These are phyloP conservation scores for Xylaria arbuscula DNA, from an alignment of 2,329 filamentous ascomycete species.

Conservation along the genomic window DNA sequence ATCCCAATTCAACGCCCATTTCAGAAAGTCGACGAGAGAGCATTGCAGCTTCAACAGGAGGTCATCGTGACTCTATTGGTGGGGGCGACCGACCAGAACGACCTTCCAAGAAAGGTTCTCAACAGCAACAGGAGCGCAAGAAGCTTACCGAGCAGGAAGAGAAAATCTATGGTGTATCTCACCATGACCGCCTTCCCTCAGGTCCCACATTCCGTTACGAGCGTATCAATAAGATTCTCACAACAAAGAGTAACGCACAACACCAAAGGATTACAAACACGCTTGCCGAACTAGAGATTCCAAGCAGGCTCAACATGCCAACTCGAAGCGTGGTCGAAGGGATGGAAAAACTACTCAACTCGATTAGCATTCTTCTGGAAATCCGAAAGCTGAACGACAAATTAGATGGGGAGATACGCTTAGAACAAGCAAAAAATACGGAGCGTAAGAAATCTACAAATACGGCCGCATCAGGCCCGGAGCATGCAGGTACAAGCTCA, in stretches of 20 bases:
- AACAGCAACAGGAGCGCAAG: constrained; percentile 67
- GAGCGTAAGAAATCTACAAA: constrained; percentile 59
- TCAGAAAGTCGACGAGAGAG: constrained; percentile 64
- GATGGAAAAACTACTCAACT: constrained; percentile 76
- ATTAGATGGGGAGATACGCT: constrained; percentile 75
- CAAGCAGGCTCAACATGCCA: constrained; percentile 76
- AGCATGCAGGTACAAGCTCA: neutral
- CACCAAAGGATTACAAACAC: constrained; percentile 79
- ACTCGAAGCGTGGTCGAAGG: constrained; percentile 76
- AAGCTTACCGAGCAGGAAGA: constrained; percentile 81
- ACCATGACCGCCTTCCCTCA: constrained; percentile 84
- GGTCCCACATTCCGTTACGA: constrained; percentile 93
- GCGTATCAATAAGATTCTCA: constrained; percentile 80
- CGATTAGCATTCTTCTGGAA: constrained; percentile 76
- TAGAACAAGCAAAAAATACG: constrained; percentile 67
- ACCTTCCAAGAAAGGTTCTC: constrained; percentile 62
- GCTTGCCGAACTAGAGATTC: constrained; percentile 77
- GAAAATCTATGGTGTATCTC: constrained; percentile 82
- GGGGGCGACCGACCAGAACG: constrained; percentile 55
- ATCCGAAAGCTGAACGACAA: constrained; percentile 80
- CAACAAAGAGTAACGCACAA: constrained; percentile 80
- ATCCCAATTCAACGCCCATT: constrained; percentile 51
- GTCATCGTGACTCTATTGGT: constrained; percentile 60
- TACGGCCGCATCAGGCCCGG: constrained; percentile 1
- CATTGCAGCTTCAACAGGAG: constrained; percentile 59